phyloP scores from a whole-genome alignment of 495 filamentous ascomycete genomes.

The Rhypophila decipiens region DNA sequence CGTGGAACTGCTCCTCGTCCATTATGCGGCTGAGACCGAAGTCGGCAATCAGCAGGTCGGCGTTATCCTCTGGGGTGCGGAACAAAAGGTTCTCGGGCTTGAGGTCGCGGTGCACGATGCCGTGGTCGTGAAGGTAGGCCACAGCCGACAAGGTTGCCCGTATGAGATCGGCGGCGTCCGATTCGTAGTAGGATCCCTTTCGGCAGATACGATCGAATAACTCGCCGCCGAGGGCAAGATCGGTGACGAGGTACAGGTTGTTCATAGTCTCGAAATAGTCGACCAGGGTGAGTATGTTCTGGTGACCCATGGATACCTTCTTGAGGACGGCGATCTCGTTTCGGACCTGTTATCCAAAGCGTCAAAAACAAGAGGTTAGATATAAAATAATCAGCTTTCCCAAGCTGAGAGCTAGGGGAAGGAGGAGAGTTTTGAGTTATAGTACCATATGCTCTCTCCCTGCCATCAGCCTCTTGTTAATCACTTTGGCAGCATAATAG shows the following conservation, averaged over 20 bases:
- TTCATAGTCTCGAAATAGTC: constrained; percentile 99
- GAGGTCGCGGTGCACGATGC: constrained; percentile 86
- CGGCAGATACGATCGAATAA: constrained; percentile 98
- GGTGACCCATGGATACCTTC: constrained; percentile 93
- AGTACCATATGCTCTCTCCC: constrained; percentile 96
- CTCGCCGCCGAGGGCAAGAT: constrained; percentile 92
- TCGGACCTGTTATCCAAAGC: constrained; percentile 59
- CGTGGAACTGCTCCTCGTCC: constrained; percentile 98
- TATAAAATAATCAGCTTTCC: neutral
- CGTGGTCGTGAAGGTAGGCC: constrained; percentile 95
- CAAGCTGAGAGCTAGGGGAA: no score
- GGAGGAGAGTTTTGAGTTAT: no score
- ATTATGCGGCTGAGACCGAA: constrained; percentile 93
- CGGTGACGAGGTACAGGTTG: constrained; percentile 95
- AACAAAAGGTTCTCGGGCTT: constrained; percentile 76
- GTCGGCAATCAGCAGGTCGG: constrained; percentile 90
- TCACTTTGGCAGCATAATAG: constrained; percentile 98
- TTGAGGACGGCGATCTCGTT: constrained; percentile 98
- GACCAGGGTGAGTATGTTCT: constrained; percentile 94
- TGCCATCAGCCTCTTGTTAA: constrained; percentile 97
- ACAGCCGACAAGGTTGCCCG: constrained; percentile 94
- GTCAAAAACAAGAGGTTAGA: neutral
- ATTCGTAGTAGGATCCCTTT: constrained; percentile 97
- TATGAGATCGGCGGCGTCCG: constrained; percentile 90
- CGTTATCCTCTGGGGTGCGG: constrained; percentile 74